Evolutionary conservation across 805 yeast genomes (phyloP).

Genomic region (Danielia reshetovae): DNA sequence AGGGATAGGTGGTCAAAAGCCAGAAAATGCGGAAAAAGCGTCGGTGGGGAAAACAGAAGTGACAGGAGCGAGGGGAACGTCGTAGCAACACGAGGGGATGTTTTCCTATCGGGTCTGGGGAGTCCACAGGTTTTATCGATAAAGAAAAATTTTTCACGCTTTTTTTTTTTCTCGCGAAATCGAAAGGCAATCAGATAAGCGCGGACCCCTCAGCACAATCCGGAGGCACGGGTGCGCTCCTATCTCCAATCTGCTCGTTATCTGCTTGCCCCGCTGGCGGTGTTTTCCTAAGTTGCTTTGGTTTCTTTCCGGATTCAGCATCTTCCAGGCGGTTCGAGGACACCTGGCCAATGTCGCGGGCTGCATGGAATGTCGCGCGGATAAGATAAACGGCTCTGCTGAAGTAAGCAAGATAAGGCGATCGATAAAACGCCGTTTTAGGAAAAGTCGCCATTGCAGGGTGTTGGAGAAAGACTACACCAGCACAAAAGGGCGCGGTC

Average conservation of each 20-base stretch:
- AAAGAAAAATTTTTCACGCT: slow-evolving; percentile 9
- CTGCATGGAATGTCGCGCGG: slow-evolving; percentile 3
- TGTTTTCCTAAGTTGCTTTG: too few species aligned
- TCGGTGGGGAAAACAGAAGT: not conserved
- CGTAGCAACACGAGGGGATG: too few species aligned
- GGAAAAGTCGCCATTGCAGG: too few species aligned
- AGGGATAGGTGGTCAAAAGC: not conserved
- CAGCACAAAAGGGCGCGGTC: too few species aligned
- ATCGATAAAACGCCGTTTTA: slow-evolving; percentile 2
- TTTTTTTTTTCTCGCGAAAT: too few species aligned
- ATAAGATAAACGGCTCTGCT: slow-evolving; percentile 7
- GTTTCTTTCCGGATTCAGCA: too few species aligned
- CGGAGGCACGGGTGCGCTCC: not conserved
- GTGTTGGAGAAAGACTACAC: too few species aligned
- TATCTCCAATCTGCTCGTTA: not conserved
- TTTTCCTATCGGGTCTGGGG: not conserved
- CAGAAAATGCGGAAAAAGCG: not conserved
- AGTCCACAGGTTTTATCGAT: slow-evolving; percentile 1
- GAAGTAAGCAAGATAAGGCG: slow-evolving; percentile 13
- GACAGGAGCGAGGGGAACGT: not conserved
- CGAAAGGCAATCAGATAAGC: slow-evolving; percentile 10
- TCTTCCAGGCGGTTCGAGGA: too few species aligned
- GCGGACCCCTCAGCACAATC: slow-evolving; percentile 4
- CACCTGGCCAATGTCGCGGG: not conserved
- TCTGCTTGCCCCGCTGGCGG: too few species aligned